Base-by-base conservation (phyloP, 192 early-diverging fungal genomes). In the Helicostylum pulchrum region DNA sequence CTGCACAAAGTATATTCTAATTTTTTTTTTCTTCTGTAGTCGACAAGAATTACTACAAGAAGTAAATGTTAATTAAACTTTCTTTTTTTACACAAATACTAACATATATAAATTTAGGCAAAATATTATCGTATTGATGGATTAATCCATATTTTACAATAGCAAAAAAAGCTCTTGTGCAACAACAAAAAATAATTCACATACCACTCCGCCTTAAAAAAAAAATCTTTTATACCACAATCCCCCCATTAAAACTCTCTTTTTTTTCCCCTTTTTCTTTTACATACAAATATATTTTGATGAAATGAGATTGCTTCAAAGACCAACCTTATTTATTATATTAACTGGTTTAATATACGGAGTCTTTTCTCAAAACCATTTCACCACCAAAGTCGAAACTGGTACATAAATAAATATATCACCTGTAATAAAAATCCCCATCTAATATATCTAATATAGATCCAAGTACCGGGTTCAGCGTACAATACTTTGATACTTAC, bases 41-140 rank as follows among this genome's bases (percentile, higher is more conserved):
- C 55, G 66, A 23, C 66, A 67, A 20, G 66, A 67, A 67, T 49
- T 67, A 31, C 39, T 67, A 32, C 66, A 67, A 60, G 66, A 67
- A 36, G 66, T 67, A 66, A n/a, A 60, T 15, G 26, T 32, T n/a
- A n/a, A n/a, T n/a, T n/a, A n/a, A 5, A 17, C 12, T 17, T 42
- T 4, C 4, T 26, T 31, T 36, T 10, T 32, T 34, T 57, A 26
- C 26, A 26, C 26, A 26, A 26, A 2, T 26, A 26, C 26, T 26
- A 26, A 26, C 26, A 59, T 36, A 59, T 36, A 15, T 47, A 23
- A 42, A 30, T 19, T 19, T 43, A 67, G 66, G 66, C 66, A 48
- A 48, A 67, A 31, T 67, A 67, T 31, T 67, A 67, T 51, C 57
- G 57, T 7, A 67, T 67, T 30, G 46, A 67, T 9, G 66, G 66